These are phyloP conservation scores for Aspergillus japonicus DNA, from an alignment of 2,329 filamentous ascomycete species.

Conservation along the genomic window DNA sequence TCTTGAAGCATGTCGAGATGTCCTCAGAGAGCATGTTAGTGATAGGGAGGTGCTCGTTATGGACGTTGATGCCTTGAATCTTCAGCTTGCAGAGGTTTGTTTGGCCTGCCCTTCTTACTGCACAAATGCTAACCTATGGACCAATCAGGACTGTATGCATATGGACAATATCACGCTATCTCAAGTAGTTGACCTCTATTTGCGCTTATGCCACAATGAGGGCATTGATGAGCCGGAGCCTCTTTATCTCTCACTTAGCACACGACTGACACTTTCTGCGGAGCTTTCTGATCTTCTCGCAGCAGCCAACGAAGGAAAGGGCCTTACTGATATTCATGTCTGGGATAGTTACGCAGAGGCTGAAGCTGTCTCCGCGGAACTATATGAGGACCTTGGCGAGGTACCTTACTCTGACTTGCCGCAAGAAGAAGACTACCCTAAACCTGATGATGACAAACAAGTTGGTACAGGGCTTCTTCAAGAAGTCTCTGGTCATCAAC, in stretches of 20 bases:
- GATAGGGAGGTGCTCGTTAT: slow-evolving; percentile 59
- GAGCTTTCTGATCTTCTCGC: slow-evolving; percentile 54
- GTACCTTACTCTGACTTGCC: slow-evolving; percentile 17
- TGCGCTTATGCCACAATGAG: slow-evolving; percentile 60
- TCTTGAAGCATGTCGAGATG: slow-evolving; percentile 55
- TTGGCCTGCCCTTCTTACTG: slow-evolving; percentile 4
- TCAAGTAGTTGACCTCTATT: slow-evolving; percentile 60
- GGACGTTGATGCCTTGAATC: slow-evolving; percentile 54
- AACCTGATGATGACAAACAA: slow-evolving; percentile 15
- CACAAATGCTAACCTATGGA: slow-evolving; percentile 24
- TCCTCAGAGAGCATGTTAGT: slow-evolving; percentile 56
- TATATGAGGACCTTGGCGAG: slow-evolving; percentile 11
- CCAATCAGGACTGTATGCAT: slow-evolving; percentile 49
- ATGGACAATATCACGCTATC: slow-evolving; percentile 52
- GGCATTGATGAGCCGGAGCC: slow-evolving; percentile 53
- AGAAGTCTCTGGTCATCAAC: neutral
- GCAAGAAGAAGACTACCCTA: slow-evolving; percentile 16
- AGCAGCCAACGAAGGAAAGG: slow-evolving; percentile 57
- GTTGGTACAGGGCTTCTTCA: slow-evolving; percentile 10
- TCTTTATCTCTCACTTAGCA: slow-evolving; percentile 58
- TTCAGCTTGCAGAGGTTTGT: slow-evolving; percentile 59
- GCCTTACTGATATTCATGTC: slow-evolving; percentile 50
- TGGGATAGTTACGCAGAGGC: slow-evolving; percentile 53
- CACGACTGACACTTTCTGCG: slow-evolving; percentile 54
- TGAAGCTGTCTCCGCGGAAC: slow-evolving; percentile 28